Evolutionary conservation across 1,284 basidiomycete species (phyloP).

Genomic region (Ganoderma meredithae): DNA sequence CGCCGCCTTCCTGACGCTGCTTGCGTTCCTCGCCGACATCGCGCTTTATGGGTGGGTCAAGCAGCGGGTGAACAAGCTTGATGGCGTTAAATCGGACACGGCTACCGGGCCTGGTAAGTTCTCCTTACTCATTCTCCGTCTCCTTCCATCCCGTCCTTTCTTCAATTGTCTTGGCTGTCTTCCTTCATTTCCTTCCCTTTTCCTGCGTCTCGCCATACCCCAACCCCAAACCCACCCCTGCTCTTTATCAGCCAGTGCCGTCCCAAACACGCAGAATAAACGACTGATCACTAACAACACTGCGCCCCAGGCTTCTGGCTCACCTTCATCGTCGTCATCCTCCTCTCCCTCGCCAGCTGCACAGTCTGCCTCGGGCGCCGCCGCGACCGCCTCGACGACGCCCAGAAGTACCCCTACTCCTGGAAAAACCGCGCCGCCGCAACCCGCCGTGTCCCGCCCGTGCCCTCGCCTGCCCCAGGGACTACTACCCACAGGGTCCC

Average conservation of each 20-base stretch:
- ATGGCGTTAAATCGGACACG: conserved; percentile 51
- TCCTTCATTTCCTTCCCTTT: neutral
- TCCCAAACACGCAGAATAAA: neutral
- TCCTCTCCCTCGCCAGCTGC: conserved; percentile 68
- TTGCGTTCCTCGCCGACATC: conserved; percentile 78
- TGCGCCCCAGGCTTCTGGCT: conserved; percentile 70
- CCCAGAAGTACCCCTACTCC: conserved; percentile 39
- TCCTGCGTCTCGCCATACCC: neutral
- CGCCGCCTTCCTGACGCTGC: conserved; percentile 66
- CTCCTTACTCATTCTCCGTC: neutral
- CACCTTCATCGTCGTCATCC: conserved; percentile 68
- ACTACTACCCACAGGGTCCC: neutral
- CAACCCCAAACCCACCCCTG: no score
- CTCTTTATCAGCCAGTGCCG: no score
- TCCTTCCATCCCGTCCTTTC: neutral
- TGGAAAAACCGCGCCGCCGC: conserved; percentile 36
- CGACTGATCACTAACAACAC: neutral
- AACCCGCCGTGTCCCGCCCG: neutral
- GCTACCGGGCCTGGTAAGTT: conserved; percentile 65
- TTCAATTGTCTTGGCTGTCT: no score
- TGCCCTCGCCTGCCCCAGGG: neutral
- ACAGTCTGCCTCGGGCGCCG: conserved; percentile 76
- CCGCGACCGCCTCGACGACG: conserved; percentile 40
- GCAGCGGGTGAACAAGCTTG: conserved; percentile 58
- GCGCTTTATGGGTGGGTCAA: conserved; percentile 71